Base-by-base conservation (phyloP, 2,329 filamentous ascomycete genomes). In the Diaporthe aspalathi region DNA sequence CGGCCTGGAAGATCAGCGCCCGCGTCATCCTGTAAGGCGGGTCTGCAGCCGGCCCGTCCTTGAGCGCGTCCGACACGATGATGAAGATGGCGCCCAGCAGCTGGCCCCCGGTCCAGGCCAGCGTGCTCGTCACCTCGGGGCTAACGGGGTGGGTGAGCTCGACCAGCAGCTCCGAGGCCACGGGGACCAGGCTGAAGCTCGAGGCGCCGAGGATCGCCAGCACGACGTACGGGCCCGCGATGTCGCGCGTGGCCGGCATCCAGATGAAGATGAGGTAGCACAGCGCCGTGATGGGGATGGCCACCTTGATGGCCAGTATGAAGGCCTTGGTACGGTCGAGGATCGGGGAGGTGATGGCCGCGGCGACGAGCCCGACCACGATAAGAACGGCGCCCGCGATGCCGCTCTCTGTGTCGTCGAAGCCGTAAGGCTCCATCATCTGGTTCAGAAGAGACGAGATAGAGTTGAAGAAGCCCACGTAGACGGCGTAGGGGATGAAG, bases 401-500 rank as follows among this genome's bases (percentile, higher is more conserved):
- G 43, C 96, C 96, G 27, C 95, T 93, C 70, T 97, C 88, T 74
- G 92, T 92, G 79, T 97, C 92, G 72, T 84, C 88, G 87, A 94
- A 97, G 77, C 90, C 93, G 82, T 98, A 95, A 0, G 96, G 96
- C 49, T 89, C 85, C 74, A 98, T 88, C 79, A 98, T 93, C 79
- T 98, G 95, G 83, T 95, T 97, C 12, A 98, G 87, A 1, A 98
- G 89, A 1, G 93, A 93, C 63, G 94, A 97, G 75, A 95, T 85
- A 75, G 92, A 92, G 86, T 98, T 98, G 90, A 99, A 99, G 84
- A 96, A 92, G 76, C 93, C 94, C 73, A 97, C 93, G 81, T 94
- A 97, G 76, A 95, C 82, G 74, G 89, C 84, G 82, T 95, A 98
- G n/a, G 95, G 92, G 72, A 95, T 77, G 73, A 95, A 84, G 74